These are phyloP conservation scores for Epichloe baconii DNA, from an alignment of 2,329 filamentous ascomycete genomes.

Conservation along the genomic window DNA sequence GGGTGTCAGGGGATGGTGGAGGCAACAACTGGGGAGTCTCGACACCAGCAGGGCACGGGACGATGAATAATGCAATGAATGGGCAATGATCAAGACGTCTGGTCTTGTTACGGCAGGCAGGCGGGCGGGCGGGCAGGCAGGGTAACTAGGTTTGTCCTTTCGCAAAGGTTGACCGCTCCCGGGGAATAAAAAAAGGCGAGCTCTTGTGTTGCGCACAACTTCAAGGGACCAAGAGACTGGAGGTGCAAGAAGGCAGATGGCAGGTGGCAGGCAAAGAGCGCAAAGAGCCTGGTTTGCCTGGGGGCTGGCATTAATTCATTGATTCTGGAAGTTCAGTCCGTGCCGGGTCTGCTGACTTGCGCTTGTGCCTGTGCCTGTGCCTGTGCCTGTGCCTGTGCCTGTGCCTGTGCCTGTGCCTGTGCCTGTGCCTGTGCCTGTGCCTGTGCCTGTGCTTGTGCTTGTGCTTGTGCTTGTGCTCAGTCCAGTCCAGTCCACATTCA, in stretches of 20 bases:
- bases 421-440: no score
- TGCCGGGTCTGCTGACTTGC: no score
- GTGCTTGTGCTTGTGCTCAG: background rate
- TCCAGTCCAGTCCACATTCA: background rate
- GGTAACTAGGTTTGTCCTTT: no score
- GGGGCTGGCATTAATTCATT: background rate
- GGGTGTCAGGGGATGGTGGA: constrained; percentile 6
- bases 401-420: no score
- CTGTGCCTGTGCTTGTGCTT: no score
- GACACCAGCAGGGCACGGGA: background rate
- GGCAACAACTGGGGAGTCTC: background rate
- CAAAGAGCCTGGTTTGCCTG: background rate
- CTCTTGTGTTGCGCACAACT: background rate
- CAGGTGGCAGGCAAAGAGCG: background rate
- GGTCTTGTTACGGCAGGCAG: no score
- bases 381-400: no score
- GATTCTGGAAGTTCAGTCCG: background rate
- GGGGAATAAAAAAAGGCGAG: background rate
- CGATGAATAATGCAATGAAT: background rate
- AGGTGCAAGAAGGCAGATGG: background rate
- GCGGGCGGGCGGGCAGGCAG: no score
- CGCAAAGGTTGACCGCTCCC: no score
- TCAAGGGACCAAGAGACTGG: background rate
- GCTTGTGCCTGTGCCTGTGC: no score
- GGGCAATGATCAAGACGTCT: no score